Evolutionary conservation across 169 alveolate species (phyloP).

Genomic region (Plasmodium billcollinsi): DNA sequence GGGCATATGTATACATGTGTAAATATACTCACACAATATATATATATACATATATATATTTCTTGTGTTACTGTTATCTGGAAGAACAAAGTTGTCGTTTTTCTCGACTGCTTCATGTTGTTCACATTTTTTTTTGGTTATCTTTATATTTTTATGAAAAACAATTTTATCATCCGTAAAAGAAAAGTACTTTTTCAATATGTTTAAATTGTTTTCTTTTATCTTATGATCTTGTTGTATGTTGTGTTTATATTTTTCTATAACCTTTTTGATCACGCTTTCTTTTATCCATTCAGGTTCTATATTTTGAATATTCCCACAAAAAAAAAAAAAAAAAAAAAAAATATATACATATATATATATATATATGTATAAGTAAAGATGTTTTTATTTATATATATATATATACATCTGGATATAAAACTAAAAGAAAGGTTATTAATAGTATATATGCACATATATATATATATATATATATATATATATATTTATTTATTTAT

Average conservation of each 20-base stretch:
- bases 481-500: neutral
- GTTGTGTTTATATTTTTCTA: slow-evolving; percentile 15
- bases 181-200: slow-evolving; percentile 36
- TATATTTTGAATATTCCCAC: neutral
- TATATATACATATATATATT: neutral
- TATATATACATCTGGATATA: too few species aligned
- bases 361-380: too few species aligned
- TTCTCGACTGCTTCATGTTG: neutral
- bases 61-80: slow-evolving; percentile 1
- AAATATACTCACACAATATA: neutral
- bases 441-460: neutral
- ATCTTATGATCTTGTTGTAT: slow-evolving; percentile 11
- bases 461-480: neutral
- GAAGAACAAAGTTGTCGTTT: neutral
- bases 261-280: slow-evolving; percentile 10
- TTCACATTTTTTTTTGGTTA: slow-evolving; percentile 8
- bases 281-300: slow-evolving; percentile 75
- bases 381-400: too few species aligned
- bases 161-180: slow-evolving; percentile 26
- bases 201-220: slow-evolving; percentile 23
- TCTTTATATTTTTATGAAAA: neutral
- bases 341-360: neutral
- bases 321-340: neutral
- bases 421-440: neutral
- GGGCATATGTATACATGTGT: too few species aligned